Percentiles rank a stretch among this genome's conserved stretches.
phyloP scores from a whole-genome alignment of 1,284 basidiomycete genomes.

The Cryptococcus depauperatus region DNA sequence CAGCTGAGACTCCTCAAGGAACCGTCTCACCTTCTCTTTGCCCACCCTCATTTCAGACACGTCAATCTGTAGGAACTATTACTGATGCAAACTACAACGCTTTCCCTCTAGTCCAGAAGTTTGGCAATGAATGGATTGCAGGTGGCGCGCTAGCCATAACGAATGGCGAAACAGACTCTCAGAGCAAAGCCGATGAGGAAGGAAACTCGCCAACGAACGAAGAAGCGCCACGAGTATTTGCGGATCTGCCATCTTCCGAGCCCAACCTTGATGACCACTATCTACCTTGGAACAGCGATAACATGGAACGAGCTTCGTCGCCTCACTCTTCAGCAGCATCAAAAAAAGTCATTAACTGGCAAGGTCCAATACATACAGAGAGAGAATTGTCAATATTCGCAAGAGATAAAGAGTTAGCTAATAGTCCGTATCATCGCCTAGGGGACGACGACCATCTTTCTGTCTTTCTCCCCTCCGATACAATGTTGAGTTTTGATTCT shows the following conservation, averaged over 20 bases:
- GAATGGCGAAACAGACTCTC: slow-evolving; percentile 7
- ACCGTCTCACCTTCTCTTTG: slow-evolving; percentile 3
- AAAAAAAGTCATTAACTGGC: slow-evolving; percentile 29
- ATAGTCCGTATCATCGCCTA: too few relatives aligned
- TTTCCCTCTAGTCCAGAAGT: slow-evolving; percentile 30
- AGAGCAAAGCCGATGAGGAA: not conserved
- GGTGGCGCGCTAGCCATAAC: slow-evolving; percentile 16
- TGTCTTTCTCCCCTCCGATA: slow-evolving; percentile 15
- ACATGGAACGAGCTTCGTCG: slow-evolving; percentile 4
- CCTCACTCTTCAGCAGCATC: not conserved
- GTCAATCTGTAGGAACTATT: slow-evolving; percentile 7
- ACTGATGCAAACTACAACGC: slow-evolving; percentile 9
- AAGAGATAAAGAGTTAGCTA: too few relatives aligned
- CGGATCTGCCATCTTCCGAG: not conserved
- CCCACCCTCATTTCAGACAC: slow-evolving; percentile 8
- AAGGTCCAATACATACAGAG: slow-evolving; percentile 21
- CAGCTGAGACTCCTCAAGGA: slow-evolving; percentile 5
- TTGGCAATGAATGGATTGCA: slow-evolving; percentile 40
- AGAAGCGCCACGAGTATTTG: slow-evolving; percentile 23
- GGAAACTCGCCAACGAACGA: not conserved
- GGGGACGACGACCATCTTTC: not conserved
- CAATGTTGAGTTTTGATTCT: slow-evolving; percentile 31
- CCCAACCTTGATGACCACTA: not conserved
- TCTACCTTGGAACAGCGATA: not conserved
- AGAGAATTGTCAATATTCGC: slow-evolving; percentile 23